phyloP scores from a whole-genome alignment of 495 filamentous ascomycete genomes.

The Chaetomium cochliodes region DNA sequence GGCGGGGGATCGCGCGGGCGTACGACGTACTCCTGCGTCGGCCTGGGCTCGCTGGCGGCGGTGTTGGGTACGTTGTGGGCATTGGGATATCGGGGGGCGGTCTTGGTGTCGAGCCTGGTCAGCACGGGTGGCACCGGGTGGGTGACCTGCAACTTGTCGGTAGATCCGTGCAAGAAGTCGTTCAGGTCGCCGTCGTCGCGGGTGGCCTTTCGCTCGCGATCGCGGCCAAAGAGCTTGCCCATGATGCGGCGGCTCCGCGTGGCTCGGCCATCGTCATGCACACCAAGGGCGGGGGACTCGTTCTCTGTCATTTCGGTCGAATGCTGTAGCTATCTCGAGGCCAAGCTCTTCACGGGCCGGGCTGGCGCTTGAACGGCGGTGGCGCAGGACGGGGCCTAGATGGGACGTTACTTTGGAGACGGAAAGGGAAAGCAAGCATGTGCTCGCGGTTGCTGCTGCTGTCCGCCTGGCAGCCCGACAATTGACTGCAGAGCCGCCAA shows the following conservation, averaged over 20 bases:
- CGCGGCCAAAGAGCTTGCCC: conserved; percentile 49
- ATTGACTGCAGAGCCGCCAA: conserved; percentile 26
- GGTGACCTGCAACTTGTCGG: conserved; percentile 43
- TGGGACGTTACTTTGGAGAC: conserved; percentile 6
- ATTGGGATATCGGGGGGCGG: conserved; percentile 47
- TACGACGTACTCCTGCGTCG: conserved; percentile 14
- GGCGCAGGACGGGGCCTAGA: neutral
- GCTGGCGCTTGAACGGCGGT: conserved; percentile 3
- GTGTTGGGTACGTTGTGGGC: conserved; percentile 39
- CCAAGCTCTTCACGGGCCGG: conserved; percentile 28
- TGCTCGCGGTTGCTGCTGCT: conserved; percentile 8
- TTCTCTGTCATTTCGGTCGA: conserved; percentile 45
- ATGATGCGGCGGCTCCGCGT: conserved; percentile 48
- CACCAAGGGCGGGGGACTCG: conserved; percentile 36
- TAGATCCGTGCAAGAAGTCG: conserved; percentile 46
- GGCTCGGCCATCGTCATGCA: conserved; percentile 38
- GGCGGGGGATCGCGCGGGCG: conserved; percentile 4
- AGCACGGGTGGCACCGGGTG: conserved; percentile 44
- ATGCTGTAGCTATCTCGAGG: conserved; percentile 18
- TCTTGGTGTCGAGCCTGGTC: conserved; percentile 48
- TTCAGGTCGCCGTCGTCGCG: conserved; percentile 43
- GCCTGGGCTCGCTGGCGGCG: conserved; percentile 22
- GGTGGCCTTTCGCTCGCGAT: conserved; percentile 42
- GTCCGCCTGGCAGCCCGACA: conserved; percentile 24
- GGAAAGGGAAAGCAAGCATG: conserved; percentile 23